Evolutionary conservation across 768 basidiomycete species (phyloP).

Genomic region (Hemileccinum rubropunctum): DNA sequence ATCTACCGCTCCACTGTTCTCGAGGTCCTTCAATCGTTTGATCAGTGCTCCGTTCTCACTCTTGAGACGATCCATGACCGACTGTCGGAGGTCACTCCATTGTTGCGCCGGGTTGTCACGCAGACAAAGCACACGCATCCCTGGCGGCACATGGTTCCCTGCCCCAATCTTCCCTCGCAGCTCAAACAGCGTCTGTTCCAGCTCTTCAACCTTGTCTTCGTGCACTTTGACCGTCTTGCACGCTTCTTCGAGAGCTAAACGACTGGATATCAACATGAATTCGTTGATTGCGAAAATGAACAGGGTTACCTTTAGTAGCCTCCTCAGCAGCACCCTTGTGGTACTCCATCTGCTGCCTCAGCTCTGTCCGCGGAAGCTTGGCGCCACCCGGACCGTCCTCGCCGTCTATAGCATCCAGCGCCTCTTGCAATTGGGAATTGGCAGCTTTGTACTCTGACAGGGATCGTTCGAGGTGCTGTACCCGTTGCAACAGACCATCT

Average conservation of each 20-base stretch:
- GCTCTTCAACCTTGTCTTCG: conserved; percentile 56
- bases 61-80: conserved; percentile 70
- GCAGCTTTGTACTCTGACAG: conserved; percentile 53
- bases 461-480: conserved; percentile 54
- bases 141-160: conserved; percentile 73
- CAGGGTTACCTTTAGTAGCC: conserved; percentile 39
- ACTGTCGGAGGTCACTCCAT: conserved; percentile 75
- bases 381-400: conserved; percentile 26
- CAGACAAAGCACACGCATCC: conserved; percentile 65
- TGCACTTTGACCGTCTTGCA: conserved; percentile 37
- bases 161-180: conserved; percentile 72
- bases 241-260: conserved; percentile 44
- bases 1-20: conserved; percentile 36
- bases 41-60: conserved; percentile 84
- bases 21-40: conserved; percentile 60
- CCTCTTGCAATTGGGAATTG: conserved; percentile 44
- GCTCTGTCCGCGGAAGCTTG: conserved; percentile 33
- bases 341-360: conserved; percentile 38
- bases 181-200: conserved; percentile 79
- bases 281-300: not conserved
- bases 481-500: conserved; percentile 39
- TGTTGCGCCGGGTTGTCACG: conserved; percentile 79
- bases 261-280: not conserved
- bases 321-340: conserved; percentile 37
- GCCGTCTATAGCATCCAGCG: conserved; percentile 46